Base-by-base conservation (phyloP, 2,329 filamentous ascomycete species). In the Apiospora marii region DNA sequence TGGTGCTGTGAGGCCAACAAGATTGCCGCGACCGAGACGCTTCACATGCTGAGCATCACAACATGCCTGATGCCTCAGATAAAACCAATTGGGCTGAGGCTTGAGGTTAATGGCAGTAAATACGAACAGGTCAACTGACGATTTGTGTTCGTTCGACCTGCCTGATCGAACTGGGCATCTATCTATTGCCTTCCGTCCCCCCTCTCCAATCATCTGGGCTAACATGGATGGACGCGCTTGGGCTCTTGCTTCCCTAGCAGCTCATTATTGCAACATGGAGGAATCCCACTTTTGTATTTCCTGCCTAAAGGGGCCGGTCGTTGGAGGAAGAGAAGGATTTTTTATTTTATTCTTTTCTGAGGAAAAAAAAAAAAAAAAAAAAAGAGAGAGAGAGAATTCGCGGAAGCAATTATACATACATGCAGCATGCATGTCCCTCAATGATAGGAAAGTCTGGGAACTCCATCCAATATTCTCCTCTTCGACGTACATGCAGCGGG, bases 221-320 rank as follows among this genome's bases (percentile, higher is more conserved):
- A 24, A 41, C 34, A 37, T 41, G 58, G 58, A 41, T 64, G 30
- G 41, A 41, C 58, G 58, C 58, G 58, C 58, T 64, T 64, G 58
- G 58, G 58, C 58, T 37, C 53, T 41, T 41, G 58, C 19, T 64
- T n/a, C 30, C 58, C 19, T 34, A 61, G 53, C 53, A 61, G 27
- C 16, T 34, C 16, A 30, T 58, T 30, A 58, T 58, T 58, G 14
- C 53, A 37, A 61, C 53, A 61, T 37, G 4, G 16, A 22, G 34
- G 53, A 37, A 61, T 61, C 30, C 53, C 53, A 61, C 53, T 61
- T 61, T 64, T 64, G 30, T 64, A 64, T 41, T 64, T 64, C 34
- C 58, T 64, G 58, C 58, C 58, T 64, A 64, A 41, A 37, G 53
- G 58, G 58, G 58, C 30, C 19, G 58, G 58, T n/a, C 58, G 14